Base-by-base conservation (phyloP, 148 eudicot genomes). In the Fagopyrum homotropicum region DNA sequence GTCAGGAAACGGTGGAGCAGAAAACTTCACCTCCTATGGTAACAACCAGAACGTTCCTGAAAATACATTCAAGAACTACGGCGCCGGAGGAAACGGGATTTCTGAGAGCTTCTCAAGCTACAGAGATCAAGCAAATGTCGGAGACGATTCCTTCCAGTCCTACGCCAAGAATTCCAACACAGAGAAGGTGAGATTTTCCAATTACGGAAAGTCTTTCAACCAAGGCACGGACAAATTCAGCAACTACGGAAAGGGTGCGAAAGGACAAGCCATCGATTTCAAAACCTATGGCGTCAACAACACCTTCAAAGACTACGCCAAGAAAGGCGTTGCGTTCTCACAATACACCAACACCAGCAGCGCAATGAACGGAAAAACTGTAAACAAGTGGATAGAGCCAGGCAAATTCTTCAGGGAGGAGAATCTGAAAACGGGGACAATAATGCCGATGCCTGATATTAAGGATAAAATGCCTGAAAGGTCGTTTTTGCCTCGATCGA, bases 371-470 rank as follows among this genome's bases (percentile, higher is more conserved):
- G 45, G 69, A 74, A 87, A 82, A 61, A 1, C 12, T 2, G 85
- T 74, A 45, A 89, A 84, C 66, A 85, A 68, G 56, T 84, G 89
- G 94, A 76, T 84, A n/a, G 98, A 93, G 76, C 91, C 88, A 0
- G 98, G 98, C 3, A 93, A 87, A 73, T 93, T 93, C 68, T 93
- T 93, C 61, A 76, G 98, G 15, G 98, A 93, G 77, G 64, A 44
- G 8, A 84, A 85, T 88, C 50, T 93, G 73, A 88, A 80, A 56
- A 76, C 72, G 4, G 97, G 97, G 4, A 83, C 75, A 9, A 75
- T 87, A 9, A 91, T 91, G 90, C 89, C 88, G 7, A 91, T 93
- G 97, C 98, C 98, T 11, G 98, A 93, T 71, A 88, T 93, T 14
- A 80, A 68, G 6, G 98, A 93, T 60, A 93, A 89, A 76, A 91